These are phyloP conservation scores for Aspergillus tubingensis DNA, from an alignment of 2,329 filamentous ascomycete genomes.

Conservation along the genomic window DNA sequence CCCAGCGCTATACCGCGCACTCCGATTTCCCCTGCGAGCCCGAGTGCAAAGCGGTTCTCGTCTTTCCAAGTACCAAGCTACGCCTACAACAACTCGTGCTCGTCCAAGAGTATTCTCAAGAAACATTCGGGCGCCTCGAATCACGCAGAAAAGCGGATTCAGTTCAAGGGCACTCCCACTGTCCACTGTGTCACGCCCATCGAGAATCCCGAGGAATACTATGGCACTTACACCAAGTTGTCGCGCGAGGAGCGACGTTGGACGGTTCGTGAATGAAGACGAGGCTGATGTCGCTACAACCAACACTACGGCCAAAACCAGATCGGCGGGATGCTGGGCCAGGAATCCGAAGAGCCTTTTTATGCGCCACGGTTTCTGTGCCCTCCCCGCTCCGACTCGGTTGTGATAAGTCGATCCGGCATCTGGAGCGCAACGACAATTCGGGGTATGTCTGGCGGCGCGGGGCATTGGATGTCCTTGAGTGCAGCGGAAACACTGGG, in stretches of 20 bases:
- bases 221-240: conserved; percentile 50
- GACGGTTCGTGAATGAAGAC: conserved; percentile 40
- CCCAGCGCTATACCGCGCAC: conserved; percentile 44
- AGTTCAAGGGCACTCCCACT: conserved; percentile 47
- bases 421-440: conserved; percentile 2
- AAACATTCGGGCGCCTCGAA: conserved; percentile 33
- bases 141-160: conserved; percentile 40
- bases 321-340: neutral
- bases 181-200: conserved; percentile 52
- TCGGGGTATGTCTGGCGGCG: neutral
- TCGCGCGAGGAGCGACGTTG: conserved; percentile 50
- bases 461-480: conserved; percentile 9
- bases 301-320: neutral
- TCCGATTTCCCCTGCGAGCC: conserved; percentile 47
- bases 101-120: conserved; percentile 52
- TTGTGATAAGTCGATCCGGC: conserved; percentile 3
- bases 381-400: conserved; percentile 11
- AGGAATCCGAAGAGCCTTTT: neutral
- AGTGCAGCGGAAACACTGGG: neutral
- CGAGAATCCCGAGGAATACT: conserved; percentile 51
- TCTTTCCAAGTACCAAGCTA: conserved; percentile 44
- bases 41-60: conserved; percentile 46
- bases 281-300: neutral
- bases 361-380: neutral
- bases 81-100: conserved; percentile 47